Base-by-base conservation (phyloP, 1,284 basidiomycete genomes). In the Fomitopsis palustris region DNA sequence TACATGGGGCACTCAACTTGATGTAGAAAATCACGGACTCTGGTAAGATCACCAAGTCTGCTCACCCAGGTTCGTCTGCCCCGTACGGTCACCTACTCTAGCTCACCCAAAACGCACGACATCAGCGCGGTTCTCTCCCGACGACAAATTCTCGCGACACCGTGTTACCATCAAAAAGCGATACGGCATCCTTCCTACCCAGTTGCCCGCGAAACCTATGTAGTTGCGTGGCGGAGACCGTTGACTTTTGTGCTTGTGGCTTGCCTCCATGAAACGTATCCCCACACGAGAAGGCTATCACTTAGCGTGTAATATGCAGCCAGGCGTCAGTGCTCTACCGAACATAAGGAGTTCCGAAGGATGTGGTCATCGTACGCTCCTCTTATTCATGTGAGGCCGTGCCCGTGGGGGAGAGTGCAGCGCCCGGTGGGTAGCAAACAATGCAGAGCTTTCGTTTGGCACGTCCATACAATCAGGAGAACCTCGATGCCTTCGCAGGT, bases 61-160 rank as follows among this genome's bases (percentile, higher is more conserved):
- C 95, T 10, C 95, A 98, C 75, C 95, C 95, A 75, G 94, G 93
- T 95, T 72, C 67, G 82, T 73, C 19, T 29, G 19, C 43, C 51
- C 33, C 45, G 38, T 47, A 19, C 54, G 41, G 10, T 25, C 27
- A 14, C 14, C 21, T 35, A 27, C n/a, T 52, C 37, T 33, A 27
- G 29, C 29, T 49, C 38, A 35, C 42, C 31, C 33, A 53, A 53
- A 51, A 56, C 61, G 60, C 45, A 14, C 17, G 37, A 47, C 56
- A 62, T n/a, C 68, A 95, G 95, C 95, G 38, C 92, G 95, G 39
- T 97, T 97, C 78, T 97, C 95, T 29, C 95, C 95, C 17, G 95
- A 98, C 74, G 95, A 97, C 84, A 97, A 97, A 81, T 98, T 96
- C 78, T 96, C 95, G 63, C 84, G 93, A 62, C 95, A 98, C 73